phyloP scores from a whole-genome alignment of 208 protist species.

The Trypanosoma vivax region DNA sequence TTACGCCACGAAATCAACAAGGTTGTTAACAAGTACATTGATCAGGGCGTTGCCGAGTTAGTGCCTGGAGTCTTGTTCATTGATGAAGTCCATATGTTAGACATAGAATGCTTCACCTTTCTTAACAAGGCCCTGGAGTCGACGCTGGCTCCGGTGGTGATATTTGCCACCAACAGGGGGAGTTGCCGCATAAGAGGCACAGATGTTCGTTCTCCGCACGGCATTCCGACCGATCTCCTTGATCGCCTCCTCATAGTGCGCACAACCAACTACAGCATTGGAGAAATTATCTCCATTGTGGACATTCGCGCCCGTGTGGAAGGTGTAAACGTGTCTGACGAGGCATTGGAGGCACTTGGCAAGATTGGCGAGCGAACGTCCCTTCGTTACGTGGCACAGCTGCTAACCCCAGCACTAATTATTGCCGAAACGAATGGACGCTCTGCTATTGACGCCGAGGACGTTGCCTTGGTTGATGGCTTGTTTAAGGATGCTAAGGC shows the following conservation, averaged over 20 bases:
- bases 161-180: slow-evolving; percentile 99
- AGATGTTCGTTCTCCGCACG: slow-evolving; percentile 97
- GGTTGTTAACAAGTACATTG: slow-evolving; percentile 99
- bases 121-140: slow-evolving; percentile 99
- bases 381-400: slow-evolving; percentile 96
- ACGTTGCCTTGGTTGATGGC: slow-evolving; percentile 91
- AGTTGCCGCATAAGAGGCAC: slow-evolving; percentile 96
- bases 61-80: slow-evolving; percentile 99
- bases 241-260: slow-evolving; percentile 99
- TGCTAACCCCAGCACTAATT: slow-evolving; percentile 96
- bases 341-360: slow-evolving; percentile 86
- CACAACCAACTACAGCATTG: slow-evolving; percentile 94
- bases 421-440: slow-evolving; percentile 93
- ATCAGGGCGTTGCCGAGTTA: slow-evolving; percentile 99
- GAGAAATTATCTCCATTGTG: slow-evolving; percentile 96
- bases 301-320: slow-evolving; percentile 94
- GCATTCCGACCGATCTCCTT: slow-evolving; percentile 99
- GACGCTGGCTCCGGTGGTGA: slow-evolving; percentile 98
- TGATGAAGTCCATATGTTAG: slow-evolving; percentile 99
- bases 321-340: slow-evolving; percentile 90
- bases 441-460: slow-evolving; percentile 87
- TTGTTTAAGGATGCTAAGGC: slow-evolving; percentile 98
- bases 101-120: slow-evolving; percentile 99
- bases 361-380: slow-evolving; percentile 92
- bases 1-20: slow-evolving; percentile 99